Evolutionary conservation across 371 early-diverging fungal genomes (phyloP), one percentile per base, ranked within the genome.

Genomic region (Actinomucor elegans): DNA sequence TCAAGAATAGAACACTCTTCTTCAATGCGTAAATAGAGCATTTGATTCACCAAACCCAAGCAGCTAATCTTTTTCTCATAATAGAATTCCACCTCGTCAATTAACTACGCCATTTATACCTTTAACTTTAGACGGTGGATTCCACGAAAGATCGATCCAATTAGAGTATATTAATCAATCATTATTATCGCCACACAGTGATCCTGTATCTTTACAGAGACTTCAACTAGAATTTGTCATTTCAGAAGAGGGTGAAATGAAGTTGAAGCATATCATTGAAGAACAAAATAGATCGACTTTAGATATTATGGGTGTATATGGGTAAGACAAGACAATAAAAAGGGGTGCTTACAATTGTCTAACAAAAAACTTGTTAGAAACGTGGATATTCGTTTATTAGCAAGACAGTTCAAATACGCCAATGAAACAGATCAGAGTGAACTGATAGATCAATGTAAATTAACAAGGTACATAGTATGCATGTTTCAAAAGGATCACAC

Each of bases 371-470:
- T n/a, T n/a, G n/a, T n/a, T 61, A 71, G 71, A 14, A 24, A 52
- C 29, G 47, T 73, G 3, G 75, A 74, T 59, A 48, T 59, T n/a
- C 71, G 69, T 3, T 36, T 74, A 20, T 43, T 53, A 28, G 71
- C 75, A 18, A 67, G 59, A 18, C 42, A 53, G 21, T 57, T 45
- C 2, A 31, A 55, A 9, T 63, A 57, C 10, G 15, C 45, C 5
- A 36, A 57, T 18, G 18, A 48, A 2, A 11, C 33, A 11, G 26
- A 11, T 1, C 17, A 32, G 14, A 28, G 47, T 20, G 42, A 48
- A 17, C 29, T 66, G 9, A 18, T 59, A 9, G 51, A 60, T 24
- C 17, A 48, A 10, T 70, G 68, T 40, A 36, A 61, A 32, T 37
- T 69, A 23, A 36, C 47, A 15, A 52, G 67, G 69, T 73, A 64